Evolutionary conservation across 2,329 filamentous ascomycete genomes (phyloP).

Genomic region (Ceratocystis lukuohia): DNA sequence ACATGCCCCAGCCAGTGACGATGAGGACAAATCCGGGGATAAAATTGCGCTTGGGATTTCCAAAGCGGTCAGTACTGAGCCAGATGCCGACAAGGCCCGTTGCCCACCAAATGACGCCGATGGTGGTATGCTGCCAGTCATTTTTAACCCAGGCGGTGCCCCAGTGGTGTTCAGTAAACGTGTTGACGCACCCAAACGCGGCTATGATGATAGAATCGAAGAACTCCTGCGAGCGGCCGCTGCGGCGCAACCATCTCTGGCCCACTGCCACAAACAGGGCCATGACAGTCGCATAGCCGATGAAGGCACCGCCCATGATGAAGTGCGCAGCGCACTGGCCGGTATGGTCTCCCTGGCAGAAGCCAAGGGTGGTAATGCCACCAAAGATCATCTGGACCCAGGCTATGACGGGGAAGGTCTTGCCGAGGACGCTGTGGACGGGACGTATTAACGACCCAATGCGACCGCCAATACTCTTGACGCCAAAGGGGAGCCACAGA

Average conservation of each 20-base stretch:
- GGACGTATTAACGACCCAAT: constrained; percentile 60
- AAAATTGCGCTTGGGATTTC: constrained; percentile 80
- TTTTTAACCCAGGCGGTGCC: constrained; percentile 79
- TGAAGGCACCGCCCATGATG: constrained; percentile 96
- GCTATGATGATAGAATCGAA: constrained; percentile 87
- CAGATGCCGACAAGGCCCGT: constrained; percentile 84
- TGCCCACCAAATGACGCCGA: constrained; percentile 99
- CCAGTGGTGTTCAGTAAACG: constrained; percentile 96
- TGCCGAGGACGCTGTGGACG: constrained; percentile 70
- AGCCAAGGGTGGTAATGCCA: constrained; percentile 80
- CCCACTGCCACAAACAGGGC: constrained; percentile 78
- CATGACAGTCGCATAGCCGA: constrained; percentile 80
- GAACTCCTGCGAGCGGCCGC: constrained; percentile 86
- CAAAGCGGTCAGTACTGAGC: constrained; percentile 73
- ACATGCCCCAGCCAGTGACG: constrained; percentile 93
- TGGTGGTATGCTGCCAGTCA: constrained; percentile 95
- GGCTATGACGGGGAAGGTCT: constrained; percentile 68
- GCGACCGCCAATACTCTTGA: constrained; percentile 66
- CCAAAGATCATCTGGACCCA: constrained; percentile 97
- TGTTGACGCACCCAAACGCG: constrained; percentile 93
- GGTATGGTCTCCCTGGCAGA: constrained; percentile 80
- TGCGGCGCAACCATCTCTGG: constrained; percentile 70
- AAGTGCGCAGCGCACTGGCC: constrained; percentile 94
- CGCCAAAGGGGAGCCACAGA: constrained; percentile 67
- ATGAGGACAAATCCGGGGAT: constrained; percentile 84